phyloP scores from a whole-genome alignment of 305 asterid species.

The Andrographis paniculata region DNA sequence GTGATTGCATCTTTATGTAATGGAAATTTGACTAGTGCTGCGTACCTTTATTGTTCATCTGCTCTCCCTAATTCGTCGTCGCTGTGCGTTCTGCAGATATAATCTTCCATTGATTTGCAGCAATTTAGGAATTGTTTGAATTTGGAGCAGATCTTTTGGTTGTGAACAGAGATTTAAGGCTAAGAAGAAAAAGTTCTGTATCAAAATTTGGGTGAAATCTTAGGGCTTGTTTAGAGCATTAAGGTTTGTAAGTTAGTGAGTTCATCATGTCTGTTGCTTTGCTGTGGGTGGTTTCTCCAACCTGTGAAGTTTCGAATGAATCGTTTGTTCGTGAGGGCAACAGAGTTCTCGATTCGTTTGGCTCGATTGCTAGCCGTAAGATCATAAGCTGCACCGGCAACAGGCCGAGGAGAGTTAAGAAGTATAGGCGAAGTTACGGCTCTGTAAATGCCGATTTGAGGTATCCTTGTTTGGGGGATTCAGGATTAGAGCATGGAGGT shows the following conservation, averaged over 20 bases:
- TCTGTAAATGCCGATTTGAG: neutral
- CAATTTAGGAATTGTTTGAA: too few species aligned
- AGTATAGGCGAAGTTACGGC: neutral
- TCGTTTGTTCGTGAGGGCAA: slow-evolving; percentile 14
- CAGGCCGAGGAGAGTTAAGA: neutral
- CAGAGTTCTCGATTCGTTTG: slow-evolving; percentile 33
- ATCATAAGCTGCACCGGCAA: neutral
- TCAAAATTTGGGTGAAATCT: neutral
- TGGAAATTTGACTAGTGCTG: too few species aligned
- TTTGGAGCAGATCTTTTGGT: too few species aligned
- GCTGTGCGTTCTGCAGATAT: too few species aligned
- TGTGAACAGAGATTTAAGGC: too few species aligned
- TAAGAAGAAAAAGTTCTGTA: too few species aligned
- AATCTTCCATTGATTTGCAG: too few species aligned
- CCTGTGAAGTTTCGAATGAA: slow-evolving; percentile 31
- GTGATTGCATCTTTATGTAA: too few species aligned
- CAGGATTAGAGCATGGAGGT: slow-evolving; percentile 20
- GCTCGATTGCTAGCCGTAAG: slow-evolving; percentile 11
- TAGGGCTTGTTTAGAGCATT: slow-evolving; percentile 7
- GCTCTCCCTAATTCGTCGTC: too few species aligned
- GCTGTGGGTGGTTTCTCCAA: slow-evolving; percentile 65
- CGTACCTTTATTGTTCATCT: too few species aligned
- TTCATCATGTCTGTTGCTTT: slow-evolving; percentile 63
- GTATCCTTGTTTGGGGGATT: neutral
- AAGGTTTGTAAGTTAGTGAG: slow-evolving; percentile 1